Base-by-base conservation (phyloP, 768 basidiomycete species). In the Mycena olivaceomarginata region DNA sequence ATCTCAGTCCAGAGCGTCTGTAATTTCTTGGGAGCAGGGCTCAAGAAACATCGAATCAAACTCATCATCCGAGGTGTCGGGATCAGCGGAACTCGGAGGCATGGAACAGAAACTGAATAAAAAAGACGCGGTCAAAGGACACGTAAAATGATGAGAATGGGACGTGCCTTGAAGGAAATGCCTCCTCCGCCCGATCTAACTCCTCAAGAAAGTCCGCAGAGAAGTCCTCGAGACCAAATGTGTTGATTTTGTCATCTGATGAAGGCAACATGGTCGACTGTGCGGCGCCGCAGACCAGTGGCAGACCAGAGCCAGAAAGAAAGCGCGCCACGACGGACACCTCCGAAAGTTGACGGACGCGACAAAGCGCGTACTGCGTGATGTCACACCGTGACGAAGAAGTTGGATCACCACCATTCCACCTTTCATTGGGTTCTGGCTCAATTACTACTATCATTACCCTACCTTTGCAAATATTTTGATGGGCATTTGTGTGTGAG, bases 141-240 rank as follows among this genome's bases (percentile, higher is more conserved):
- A 6, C 43, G 10, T 45, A 4, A 13, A 66, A 71, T 12, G 43
- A n/a, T 12, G 20, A 1, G 4, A 51, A 40, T 8, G 11, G 10
- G 41, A 70, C 74, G 60, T 37, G 72, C 77, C 77, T 78, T 0
- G 77, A 78, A 0, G 77, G 74, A 70, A 78, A 78, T 6, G 74
- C 70, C 25, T 75, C 74, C 25, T 79, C 74, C 18, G 74, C 72
- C 5, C 40, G 67, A 1, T 72, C 71, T 9, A 76, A 53, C 41
- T 64, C 67, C 9, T 40, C 25, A 0, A 79, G 67, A 46, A 76
- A 73, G 11, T 75, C 65, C 0, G 0, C 13, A 1, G 75, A 76
- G 37, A 71, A 74, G 1, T 53, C 64, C 5, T 74, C 75, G 2
- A 77, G 20, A 1, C 72, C 75, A 39, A 43, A 76, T 10, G 5